These are phyloP conservation scores for Colletotrichum sublineola DNA, from an alignment of 2,329 filamentous ascomycete genomes.

Conservation along the genomic window DNA sequence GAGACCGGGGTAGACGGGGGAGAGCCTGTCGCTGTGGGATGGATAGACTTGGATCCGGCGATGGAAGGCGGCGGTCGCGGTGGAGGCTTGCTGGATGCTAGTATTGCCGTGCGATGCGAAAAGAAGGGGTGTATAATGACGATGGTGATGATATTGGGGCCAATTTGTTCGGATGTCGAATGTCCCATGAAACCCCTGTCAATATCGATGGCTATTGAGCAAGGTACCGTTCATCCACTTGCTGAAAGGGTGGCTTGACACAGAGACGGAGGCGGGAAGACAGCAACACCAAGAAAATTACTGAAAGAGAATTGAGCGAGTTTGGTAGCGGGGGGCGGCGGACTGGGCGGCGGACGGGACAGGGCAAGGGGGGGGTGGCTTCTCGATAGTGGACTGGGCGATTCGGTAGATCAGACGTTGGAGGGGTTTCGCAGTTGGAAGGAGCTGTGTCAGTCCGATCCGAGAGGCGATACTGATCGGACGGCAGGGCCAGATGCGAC, in stretches of 20 bases:
- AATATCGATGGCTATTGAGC: slow-evolving; percentile 45
- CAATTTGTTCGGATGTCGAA: slow-evolving; percentile 52
- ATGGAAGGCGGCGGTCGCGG: slow-evolving; percentile 8
- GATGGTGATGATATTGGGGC: slow-evolving; percentile 24
- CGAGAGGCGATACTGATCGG: slow-evolving; percentile 45
- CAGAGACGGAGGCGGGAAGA: slow-evolving; percentile 41
- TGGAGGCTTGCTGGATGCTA: slow-evolving; percentile 25
- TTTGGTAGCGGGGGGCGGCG: slow-evolving; percentile 41
- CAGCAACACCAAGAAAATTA: slow-evolving; percentile 1
- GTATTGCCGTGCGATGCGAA: slow-evolving; percentile 26
- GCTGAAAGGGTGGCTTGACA: slow-evolving; percentile 4
- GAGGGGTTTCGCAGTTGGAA: slow-evolving; percentile 59
- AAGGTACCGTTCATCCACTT: slow-evolving; percentile 34
- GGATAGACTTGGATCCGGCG: slow-evolving; percentile 39
- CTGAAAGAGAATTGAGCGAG: slow-evolving; percentile 27
- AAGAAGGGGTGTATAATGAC: slow-evolving; percentile 24
- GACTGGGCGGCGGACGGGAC: slow-evolving; percentile 25
- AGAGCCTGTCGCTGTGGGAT: slow-evolving; percentile 28
- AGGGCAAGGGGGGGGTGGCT: slow-evolving; percentile 3
- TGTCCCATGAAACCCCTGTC: slow-evolving; percentile 55
- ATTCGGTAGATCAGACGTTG: slow-evolving; percentile 59
- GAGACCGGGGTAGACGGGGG: slow-evolving; percentile 19
- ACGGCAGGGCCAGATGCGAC: slow-evolving; percentile 47
- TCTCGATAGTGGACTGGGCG: slow-evolving; percentile 31
- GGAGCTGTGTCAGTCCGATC: slow-evolving; percentile 43